Percentiles rank a stretch among this genome's conserved stretches.
These are phyloP conservation scores for Chaetomiaceae sp. DNA, from an alignment of 2,329 filamentous ascomycete species.

Conservation along the genomic window DNA sequence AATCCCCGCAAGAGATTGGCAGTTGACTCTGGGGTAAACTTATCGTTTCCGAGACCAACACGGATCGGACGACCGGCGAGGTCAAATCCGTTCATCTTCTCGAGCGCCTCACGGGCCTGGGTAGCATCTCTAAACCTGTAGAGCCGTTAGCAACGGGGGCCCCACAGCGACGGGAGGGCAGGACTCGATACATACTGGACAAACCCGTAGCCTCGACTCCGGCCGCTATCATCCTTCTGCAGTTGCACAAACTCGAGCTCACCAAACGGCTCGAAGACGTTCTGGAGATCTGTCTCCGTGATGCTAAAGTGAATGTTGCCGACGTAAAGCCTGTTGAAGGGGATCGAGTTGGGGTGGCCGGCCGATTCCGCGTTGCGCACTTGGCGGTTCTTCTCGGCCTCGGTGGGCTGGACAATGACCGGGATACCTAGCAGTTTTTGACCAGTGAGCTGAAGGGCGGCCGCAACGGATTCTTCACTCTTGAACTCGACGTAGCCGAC, in stretches of 20 bases:
- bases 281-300: slow-evolving; percentile 89
- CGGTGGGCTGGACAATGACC: slow-evolving; percentile 95
- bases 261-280: slow-evolving; percentile 95
- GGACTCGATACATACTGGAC: slow-evolving; percentile 69
- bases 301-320: slow-evolving; percentile 99
- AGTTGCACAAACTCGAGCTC: slow-evolving; percentile 96
- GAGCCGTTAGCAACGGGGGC: slow-evolving; percentile 30
- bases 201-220: slow-evolving; percentile 94
- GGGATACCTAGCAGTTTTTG: slow-evolving; percentile 98
- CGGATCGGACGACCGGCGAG: slow-evolving; percentile 94
- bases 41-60: slow-evolving; percentile 99
- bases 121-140: slow-evolving; percentile 78
- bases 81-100: slow-evolving; percentile 99
- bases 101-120: slow-evolving; percentile 87
- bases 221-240: slow-evolving; percentile 87
- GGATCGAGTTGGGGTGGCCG: slow-evolving; percentile 72
- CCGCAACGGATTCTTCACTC: slow-evolving; percentile 84
- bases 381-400: slow-evolving; percentile 98
- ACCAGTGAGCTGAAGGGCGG: slow-evolving; percentile 95
- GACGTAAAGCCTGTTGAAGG: slow-evolving; percentile 96
- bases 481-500: slow-evolving; percentile 99
- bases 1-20: slow-evolving; percentile 88
- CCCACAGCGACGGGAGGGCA: background rate
- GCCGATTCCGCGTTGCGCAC: slow-evolving; percentile 71
- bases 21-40: slow-evolving; percentile 97